Evolutionary conservation across 192 early-diverging fungal genomes (phyloP).

Genomic region (Coemansia sp.): DNA sequence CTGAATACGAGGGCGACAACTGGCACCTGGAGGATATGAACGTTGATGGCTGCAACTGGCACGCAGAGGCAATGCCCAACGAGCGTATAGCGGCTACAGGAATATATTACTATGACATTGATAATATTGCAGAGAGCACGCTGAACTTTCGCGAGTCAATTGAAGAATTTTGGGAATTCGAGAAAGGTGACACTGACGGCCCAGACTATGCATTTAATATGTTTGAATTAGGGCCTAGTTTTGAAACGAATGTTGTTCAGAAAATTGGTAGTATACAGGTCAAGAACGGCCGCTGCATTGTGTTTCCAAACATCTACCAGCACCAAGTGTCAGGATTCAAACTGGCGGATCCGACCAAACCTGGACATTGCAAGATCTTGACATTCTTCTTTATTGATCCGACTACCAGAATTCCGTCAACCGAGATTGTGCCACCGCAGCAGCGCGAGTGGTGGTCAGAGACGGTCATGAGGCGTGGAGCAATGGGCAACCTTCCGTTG

Average conservation of each 20-base stretch:
- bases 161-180: constrained; percentile 6
- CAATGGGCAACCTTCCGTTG: constrained; percentile 20
- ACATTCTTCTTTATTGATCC: constrained; percentile 75
- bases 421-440: constrained; percentile 65
- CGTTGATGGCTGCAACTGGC: constrained; percentile 59
- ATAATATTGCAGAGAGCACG: constrained; percentile 64
- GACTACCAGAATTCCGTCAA: constrained; percentile 53
- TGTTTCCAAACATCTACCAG: constrained; percentile 74
- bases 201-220: constrained; percentile 44
- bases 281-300: constrained; percentile 60
- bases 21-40: constrained; percentile 71
- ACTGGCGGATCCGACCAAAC: constrained; percentile 59
- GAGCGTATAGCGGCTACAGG: constrained; percentile 74
- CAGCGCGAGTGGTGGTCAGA: constrained; percentile 55
- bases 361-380: constrained; percentile 68
- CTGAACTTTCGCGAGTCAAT: constrained; percentile 57
- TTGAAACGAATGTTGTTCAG: constrained; percentile 29
- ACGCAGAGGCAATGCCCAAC: constrained; percentile 65
- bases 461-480: constrained; percentile 1
- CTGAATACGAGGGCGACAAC: constrained; percentile 53
- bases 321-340: constrained; percentile 65
- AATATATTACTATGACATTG: constrained; percentile 69
- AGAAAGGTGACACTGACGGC: constrained; percentile 16
- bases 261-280: constrained; percentile 49
- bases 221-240: constrained; percentile 11